These are phyloP conservation scores for Emergomyces orientalis DNA, from an alignment of 2,329 filamentous ascomycete genomes.

Conservation along the genomic window DNA sequence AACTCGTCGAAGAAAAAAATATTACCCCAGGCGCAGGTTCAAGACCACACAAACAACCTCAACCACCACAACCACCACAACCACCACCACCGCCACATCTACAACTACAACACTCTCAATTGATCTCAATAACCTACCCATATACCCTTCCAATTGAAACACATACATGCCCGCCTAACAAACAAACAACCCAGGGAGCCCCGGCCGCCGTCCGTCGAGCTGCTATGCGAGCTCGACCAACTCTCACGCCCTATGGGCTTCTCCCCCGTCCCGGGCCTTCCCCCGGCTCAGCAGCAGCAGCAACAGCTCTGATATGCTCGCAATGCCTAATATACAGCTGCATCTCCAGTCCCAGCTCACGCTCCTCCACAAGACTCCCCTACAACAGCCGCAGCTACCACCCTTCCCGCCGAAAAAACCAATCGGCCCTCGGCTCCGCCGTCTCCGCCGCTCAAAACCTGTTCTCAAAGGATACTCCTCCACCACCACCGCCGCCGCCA, in stretches of 20 bases:
- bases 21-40: not conserved
- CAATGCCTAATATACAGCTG: conserved; percentile 28
- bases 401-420: conserved; percentile 33
- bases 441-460: conserved; percentile 46
- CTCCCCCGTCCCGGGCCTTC: conserved; percentile 18
- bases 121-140: not conserved
- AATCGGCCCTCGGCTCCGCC: conserved; percentile 34
- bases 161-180: not conserved
- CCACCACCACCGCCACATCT: not conserved
- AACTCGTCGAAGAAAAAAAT: conserved; percentile 2
- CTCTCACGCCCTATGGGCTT: conserved; percentile 30
- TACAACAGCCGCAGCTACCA: conserved; percentile 31
- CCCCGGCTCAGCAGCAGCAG: conserved; percentile 13
- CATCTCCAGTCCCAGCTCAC: conserved; percentile 20
- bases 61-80: not conserved
- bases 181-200: not conserved
- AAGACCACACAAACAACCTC: conserved; percentile 4
- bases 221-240: conserved; percentile 31
- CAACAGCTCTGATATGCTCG: conserved; percentile 31
- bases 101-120: not conserved
- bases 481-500: conserved; percentile 23
- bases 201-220: conserved; percentile 4
- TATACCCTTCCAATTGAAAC: not conserved
- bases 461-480: conserved; percentile 30
- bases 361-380: conserved; percentile 16